Conservation (phyloP, 2,329 filamentous ascomycete species). For the Eurotiales sp. region DNA sequence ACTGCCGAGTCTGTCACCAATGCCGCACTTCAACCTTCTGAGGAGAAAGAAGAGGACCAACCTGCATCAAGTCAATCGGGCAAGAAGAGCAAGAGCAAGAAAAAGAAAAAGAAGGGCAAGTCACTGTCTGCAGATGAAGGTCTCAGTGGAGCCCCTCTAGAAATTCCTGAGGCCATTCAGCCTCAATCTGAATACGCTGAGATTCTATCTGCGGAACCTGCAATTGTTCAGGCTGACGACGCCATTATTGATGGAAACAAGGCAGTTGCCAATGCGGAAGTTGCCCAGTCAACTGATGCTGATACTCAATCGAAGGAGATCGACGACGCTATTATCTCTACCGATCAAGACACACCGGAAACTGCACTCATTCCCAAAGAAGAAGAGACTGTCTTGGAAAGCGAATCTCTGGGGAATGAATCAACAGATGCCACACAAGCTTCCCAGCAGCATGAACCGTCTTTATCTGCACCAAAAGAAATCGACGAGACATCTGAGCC, state of each 20-base stretch:
- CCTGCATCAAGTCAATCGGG: constrained; percentile 1
- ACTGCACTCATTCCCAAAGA: not conserved
- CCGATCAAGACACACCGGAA: not conserved
- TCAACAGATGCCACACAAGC: not conserved
- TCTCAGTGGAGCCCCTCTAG: not conserved
- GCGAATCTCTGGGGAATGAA: not conserved
- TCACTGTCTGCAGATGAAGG: constrained; percentile 12
- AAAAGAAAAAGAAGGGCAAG: constrained; percentile 26
- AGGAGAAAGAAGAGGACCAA: constrained; percentile 6
- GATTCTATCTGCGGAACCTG: not conserved
- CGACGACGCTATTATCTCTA: not conserved
- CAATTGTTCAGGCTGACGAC: not conserved
- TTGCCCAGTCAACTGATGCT: not conserved
- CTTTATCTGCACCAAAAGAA: not conserved
- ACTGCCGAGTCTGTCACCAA: not conserved
- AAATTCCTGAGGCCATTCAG: constrained; percentile 2
- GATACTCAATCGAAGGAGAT: not conserved
- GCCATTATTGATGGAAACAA: not conserved
- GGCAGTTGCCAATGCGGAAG: not conserved
- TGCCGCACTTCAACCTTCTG: not conserved
- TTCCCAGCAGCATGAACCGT: not conserved
- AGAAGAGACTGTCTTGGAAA: not conserved
- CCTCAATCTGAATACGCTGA: constrained; percentile 1
- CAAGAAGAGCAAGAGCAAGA: constrained; percentile 24
- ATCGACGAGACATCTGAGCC: not conserved